phyloP scores from a whole-genome alignment of 73 alveolate genomes.

The Tetrahymena borealis region DNA sequence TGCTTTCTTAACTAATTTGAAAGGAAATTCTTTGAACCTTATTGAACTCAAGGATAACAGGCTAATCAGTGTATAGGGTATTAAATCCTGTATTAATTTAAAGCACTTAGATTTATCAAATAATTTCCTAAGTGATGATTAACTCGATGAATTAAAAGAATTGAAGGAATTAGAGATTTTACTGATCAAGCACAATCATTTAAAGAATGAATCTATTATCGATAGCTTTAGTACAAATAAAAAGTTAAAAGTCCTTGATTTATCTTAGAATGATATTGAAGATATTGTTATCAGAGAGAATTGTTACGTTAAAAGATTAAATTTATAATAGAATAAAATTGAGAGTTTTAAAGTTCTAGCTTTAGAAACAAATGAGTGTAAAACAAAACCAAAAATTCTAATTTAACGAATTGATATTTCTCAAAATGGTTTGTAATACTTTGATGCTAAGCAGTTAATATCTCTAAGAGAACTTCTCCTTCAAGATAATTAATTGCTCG shows the following conservation, averaged over 20 bases:
- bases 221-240: background rate
- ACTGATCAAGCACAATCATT: background rate
- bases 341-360: background rate
- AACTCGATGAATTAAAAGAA: background rate
- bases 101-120: background rate
- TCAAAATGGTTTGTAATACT: background rate
- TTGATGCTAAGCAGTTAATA: background rate
- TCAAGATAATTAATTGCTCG: background rate
- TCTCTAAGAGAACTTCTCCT: background rate
- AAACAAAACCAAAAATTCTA: background rate
- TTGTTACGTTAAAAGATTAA: background rate
- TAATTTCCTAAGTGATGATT: background rate
- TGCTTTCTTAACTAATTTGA: background rate
- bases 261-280: background rate
- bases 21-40: background rate
- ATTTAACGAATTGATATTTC: background rate
- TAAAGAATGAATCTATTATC: background rate
- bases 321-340: background rate
- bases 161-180: background rate
- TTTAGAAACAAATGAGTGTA: background rate
- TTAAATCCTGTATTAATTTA: background rate
- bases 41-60: background rate
- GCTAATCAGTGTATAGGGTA: background rate
- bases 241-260: background rate
- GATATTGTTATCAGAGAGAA: background rate